Percentiles rank a stretch among this genome's conserved stretches.
Evolutionary conservation across 2,329 filamentous ascomycete genomes (phyloP).

Genomic region (Botrytis sinoallii): DNA sequence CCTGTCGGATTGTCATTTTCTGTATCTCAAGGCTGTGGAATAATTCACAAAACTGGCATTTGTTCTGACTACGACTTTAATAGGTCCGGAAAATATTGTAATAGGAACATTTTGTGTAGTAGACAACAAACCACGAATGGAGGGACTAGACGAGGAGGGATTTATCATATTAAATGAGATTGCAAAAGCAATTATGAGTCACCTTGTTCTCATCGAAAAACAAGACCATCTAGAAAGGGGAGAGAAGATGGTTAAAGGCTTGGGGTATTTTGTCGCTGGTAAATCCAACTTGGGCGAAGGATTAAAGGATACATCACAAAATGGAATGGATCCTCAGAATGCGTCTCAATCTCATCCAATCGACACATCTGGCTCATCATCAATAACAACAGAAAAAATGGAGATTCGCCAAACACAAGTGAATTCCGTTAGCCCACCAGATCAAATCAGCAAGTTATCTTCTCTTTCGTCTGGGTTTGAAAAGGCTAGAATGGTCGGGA

Average conservation of each 20-base stretch:
- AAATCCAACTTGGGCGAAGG: slow-evolving; percentile 37
- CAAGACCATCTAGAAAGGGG: slow-evolving; percentile 49
- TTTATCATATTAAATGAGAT: slow-evolving; percentile 54
- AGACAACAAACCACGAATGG: slow-evolving; percentile 51
- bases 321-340: background rate
- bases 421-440: background rate
- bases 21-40: no score
- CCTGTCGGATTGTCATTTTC: background rate
- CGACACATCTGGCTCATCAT: background rate
- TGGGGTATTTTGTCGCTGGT: slow-evolving; percentile 52
- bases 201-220: slow-evolving; percentile 54
- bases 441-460: background rate
- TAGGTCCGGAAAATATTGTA: slow-evolving; percentile 35
- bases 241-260: slow-evolving; percentile 50
- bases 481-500: background rate
- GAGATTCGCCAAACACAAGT: background rate
- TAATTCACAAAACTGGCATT: no score
- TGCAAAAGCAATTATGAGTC: slow-evolving; percentile 54
- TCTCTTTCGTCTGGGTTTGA: background rate
- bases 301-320: slow-evolving; percentile 16
- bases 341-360: background rate
- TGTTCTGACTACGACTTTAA: background rate
- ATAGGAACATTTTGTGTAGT: slow-evolving; percentile 61
- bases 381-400: background rate
- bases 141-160: slow-evolving; percentile 47